phyloP scores from a whole-genome alignment of 306 rosid genomes.

The Hylodesmum podocarpum region DNA sequence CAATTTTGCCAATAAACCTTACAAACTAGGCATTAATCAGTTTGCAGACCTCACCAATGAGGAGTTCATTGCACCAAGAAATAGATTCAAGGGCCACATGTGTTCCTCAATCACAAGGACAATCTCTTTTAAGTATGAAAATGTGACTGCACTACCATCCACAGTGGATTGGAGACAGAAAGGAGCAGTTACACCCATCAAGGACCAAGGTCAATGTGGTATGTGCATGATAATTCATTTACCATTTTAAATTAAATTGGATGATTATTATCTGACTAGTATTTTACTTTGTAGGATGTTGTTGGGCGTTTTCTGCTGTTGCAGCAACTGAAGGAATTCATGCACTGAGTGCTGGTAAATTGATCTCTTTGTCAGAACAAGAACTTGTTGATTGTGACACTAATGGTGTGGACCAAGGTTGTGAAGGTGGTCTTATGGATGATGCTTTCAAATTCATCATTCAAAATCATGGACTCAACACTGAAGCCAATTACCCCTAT shows the following conservation, averaged over 20 bases:
- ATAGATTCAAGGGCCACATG: slow-evolving; percentile 46
- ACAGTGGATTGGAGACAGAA: slow-evolving; percentile 46
- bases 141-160: slow-evolving; percentile 26
- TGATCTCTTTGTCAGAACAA: slow-evolving; percentile 44
- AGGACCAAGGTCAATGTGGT: slow-evolving; percentile 53
- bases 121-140: slow-evolving; percentile 42
- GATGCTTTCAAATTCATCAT: slow-evolving; percentile 45
- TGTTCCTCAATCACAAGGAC: slow-evolving; percentile 27
- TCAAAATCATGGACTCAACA: slow-evolving; percentile 31
- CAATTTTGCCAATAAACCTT: slow-evolving; percentile 30
- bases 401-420: slow-evolving; percentile 40
- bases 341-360: slow-evolving; percentile 19
- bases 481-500: slow-evolving; percentile 40
- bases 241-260: neutral
- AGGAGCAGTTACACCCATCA: slow-evolving; percentile 49
- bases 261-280: neutral
- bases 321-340: slow-evolving; percentile 51
- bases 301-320: slow-evolving; percentile 54
- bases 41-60: slow-evolving; percentile 49
- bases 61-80: slow-evolving; percentile 42
- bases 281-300: slow-evolving; percentile 35
- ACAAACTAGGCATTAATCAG: slow-evolving; percentile 28
- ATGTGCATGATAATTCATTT: neutral
- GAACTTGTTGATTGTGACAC: slow-evolving; percentile 55
- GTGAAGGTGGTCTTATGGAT: slow-evolving; percentile 46